Conservation (phyloP, 1,284 basidiomycete species). For the Somion occarium region DNA sequence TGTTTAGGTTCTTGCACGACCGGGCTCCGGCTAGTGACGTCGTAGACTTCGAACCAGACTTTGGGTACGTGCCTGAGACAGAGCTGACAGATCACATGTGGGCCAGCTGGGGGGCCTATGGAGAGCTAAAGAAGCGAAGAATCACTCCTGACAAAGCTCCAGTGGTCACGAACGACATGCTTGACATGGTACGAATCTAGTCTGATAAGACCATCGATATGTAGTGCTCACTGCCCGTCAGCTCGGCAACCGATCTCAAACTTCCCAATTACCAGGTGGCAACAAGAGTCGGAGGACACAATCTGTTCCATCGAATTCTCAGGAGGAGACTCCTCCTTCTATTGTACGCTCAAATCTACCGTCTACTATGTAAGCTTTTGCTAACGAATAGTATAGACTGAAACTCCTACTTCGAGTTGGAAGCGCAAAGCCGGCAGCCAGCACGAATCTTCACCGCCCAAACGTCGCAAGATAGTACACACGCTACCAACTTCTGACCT, state of each 20-base stretch:
- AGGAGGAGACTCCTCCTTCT: background rate
- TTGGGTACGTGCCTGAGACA: background rate
- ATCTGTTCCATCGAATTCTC: background rate
- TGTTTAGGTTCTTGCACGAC: background rate
- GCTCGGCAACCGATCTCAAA: too few species aligned
- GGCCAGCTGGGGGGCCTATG: background rate
- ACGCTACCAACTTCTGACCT: background rate
- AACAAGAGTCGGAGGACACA: background rate
- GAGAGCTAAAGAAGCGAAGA: conserved; percentile 3
- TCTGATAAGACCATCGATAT: background rate
- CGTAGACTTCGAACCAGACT: conserved; percentile 4
- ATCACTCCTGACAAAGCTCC: background rate
- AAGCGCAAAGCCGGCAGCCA: background rate
- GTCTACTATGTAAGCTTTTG: background rate
- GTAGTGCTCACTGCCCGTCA: too few species aligned
- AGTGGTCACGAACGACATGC: background rate
- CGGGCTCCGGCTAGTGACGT: background rate
- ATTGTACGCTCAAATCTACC: background rate
- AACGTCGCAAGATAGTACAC: background rate
- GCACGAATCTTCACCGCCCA: background rate
- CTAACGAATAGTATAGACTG: background rate
- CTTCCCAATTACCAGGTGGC: background rate
- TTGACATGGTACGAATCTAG: background rate
- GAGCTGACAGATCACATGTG: background rate
- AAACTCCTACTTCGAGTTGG: background rate